Conservation (phyloP, 2,329 filamentous ascomycete species). For the Cercospora zeina region DNA sequence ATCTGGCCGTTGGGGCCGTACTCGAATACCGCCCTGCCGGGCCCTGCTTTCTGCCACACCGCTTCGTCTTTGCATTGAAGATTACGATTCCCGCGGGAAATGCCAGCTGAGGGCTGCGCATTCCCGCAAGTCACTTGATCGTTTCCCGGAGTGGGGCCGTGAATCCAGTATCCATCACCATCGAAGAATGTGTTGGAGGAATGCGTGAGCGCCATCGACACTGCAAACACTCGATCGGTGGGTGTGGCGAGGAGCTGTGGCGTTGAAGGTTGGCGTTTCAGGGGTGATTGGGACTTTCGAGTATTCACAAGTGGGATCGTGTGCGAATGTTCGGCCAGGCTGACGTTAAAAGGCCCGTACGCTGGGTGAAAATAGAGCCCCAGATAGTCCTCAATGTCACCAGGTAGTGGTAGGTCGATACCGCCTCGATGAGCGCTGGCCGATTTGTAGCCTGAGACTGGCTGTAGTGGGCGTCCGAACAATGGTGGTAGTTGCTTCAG, state of each 20-base stretch:
- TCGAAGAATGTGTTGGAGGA: constrained; percentile 11
- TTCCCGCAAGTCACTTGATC: constrained; percentile 4
- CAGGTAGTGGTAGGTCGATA: constrained; percentile 3
- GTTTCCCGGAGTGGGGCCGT: constrained; percentile 5
- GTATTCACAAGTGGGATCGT: not conserved
- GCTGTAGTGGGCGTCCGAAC: not conserved
- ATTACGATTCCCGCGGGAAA: not conserved
- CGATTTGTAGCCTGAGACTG: not conserved
- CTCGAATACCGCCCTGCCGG: constrained; percentile 12
- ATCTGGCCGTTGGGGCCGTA: constrained; percentile 5
- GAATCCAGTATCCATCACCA: not conserved
- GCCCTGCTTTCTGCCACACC: not conserved
- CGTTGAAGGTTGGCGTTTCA: not conserved
- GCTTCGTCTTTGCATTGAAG: constrained; percentile 17
- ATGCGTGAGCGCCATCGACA: constrained; percentile 8
- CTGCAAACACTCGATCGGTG: not conserved
- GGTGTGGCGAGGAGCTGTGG: constrained; percentile 4
- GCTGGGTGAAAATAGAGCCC: constrained; percentile 19
- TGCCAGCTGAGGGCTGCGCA: not conserved
- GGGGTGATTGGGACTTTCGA: not conserved
- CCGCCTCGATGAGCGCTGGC: not conserved
- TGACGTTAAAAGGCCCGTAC: constrained; percentile 21
- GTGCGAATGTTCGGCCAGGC: not conserved
- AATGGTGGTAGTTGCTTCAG: not conserved
- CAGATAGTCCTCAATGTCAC: constrained; percentile 8